phyloP scores from a whole-genome alignment of 139 green algal genomes.

The Asterochloris erici region DNA sequence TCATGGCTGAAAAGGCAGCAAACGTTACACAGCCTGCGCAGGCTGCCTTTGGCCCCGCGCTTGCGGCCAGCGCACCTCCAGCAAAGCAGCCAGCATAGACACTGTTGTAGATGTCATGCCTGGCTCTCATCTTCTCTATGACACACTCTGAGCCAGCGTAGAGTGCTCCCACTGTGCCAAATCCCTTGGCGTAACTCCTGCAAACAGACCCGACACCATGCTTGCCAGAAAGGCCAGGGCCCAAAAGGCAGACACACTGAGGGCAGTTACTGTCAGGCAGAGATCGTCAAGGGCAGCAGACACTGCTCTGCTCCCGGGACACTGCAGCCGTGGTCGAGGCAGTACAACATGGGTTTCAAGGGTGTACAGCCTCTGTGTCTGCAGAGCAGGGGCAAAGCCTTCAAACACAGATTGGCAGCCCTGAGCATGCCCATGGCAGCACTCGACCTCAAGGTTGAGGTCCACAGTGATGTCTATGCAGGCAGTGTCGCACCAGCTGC shows the following conservation, averaged over 20 bases:
- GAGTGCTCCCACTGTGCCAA: slow-evolving; percentile 85
- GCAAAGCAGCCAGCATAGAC: slow-evolving; percentile 88
- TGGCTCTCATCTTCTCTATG: slow-evolving; percentile 88
- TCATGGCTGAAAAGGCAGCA: slow-evolving; percentile 82
- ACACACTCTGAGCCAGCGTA: slow-evolving; percentile 92
- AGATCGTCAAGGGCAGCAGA: too few relatives aligned
- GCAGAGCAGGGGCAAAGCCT: neutral
- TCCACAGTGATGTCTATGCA: neutral
- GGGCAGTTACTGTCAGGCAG: too few relatives aligned
- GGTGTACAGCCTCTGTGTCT: too few relatives aligned
- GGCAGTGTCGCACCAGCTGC: slow-evolving; percentile 35
- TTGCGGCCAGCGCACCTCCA: slow-evolving; percentile 75
- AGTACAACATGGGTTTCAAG: too few relatives aligned
- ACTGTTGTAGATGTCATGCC: slow-evolving; percentile 88
- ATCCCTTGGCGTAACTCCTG: slow-evolving; percentile 89
- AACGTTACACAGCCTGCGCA: slow-evolving; percentile 86
- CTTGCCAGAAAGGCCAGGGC: too few relatives aligned
- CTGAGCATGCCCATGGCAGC: neutral
- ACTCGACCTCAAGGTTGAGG: neutral
- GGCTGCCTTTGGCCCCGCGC: slow-evolving; percentile 77
- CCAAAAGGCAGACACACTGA: too few relatives aligned
- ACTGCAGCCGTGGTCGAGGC: too few relatives aligned
- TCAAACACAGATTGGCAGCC: neutral
- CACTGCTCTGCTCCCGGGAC: too few relatives aligned
- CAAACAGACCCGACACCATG: neutral